Conservation (phyloP, 2,329 filamentous ascomycete species). For the Fusarium pilosicola region DNA sequence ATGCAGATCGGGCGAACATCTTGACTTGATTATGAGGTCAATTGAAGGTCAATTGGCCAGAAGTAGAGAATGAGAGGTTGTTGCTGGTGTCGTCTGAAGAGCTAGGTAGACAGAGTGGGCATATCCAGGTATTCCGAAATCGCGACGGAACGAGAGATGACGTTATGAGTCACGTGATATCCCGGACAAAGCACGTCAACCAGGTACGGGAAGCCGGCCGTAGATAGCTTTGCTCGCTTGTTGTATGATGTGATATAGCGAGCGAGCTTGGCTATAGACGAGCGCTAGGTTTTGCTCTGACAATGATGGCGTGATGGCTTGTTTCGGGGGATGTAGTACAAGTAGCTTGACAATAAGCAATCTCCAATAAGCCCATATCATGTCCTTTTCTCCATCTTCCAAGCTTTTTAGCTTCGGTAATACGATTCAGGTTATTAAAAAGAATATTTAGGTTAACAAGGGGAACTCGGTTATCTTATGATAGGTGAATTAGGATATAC, state of each 20-base stretch:
- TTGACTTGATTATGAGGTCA: conserved; percentile 44
- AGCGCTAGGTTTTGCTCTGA: neutral
- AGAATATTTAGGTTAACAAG: neutral
- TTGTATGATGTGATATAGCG: neutral
- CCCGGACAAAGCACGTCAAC: conserved; percentile 4
- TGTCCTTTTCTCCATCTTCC: neutral
- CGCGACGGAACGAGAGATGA: conserved; percentile 25
- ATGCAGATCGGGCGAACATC: conserved; percentile 75
- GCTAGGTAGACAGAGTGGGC: conserved; percentile 17
- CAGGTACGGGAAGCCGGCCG: neutral
- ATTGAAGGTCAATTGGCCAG: conserved; percentile 41
- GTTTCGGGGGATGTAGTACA: neutral
- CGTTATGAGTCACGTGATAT: conserved; percentile 38
- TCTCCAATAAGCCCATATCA: neutral
- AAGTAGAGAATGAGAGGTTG: conserved; percentile 8
- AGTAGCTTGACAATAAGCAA: neutral
- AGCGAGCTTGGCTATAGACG: neutral
- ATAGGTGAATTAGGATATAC: neutral
- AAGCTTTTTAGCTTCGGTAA: neutral
- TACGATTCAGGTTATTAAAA: neutral
- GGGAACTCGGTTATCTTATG: neutral
- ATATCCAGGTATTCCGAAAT: conserved; percentile 25
- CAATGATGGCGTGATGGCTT: neutral
- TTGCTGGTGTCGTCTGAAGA: conserved; percentile 16
- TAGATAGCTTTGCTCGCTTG: neutral